A percentile compares a stretch with the other conserved stretches of the same genome.
phyloP scores from a whole-genome alignment of 2,329 filamentous ascomycete genomes.

The Berkeleyomyces basicola region DNA sequence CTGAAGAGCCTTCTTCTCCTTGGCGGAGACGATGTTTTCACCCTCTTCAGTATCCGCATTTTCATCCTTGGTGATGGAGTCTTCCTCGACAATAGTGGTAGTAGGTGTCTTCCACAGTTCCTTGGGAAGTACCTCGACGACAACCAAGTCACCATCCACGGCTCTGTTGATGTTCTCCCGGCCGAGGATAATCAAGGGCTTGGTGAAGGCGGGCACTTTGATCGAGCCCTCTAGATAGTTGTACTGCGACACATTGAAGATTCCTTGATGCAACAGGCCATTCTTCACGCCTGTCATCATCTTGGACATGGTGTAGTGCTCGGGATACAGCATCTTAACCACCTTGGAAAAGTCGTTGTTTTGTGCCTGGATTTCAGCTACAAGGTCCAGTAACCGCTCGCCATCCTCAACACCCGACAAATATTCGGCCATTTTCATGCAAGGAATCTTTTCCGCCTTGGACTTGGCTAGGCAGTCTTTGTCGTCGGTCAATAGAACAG shows the following conservation, averaged over 20 bases:
- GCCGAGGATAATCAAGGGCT: conserved; percentile 71
- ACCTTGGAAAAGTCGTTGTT: conserved; percentile 42
- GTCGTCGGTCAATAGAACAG: conserved; percentile 92
- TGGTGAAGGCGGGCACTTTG: conserved; percentile 77
- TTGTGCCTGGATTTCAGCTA: conserved; percentile 60
- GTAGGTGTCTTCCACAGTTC: conserved; percentile 96
- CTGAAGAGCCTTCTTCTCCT: conserved; percentile 71
- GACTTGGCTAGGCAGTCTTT: conserved; percentile 74
- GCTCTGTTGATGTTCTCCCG: conserved; percentile 92
- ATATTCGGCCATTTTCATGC: conserved; percentile 56
- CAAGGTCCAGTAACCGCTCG: conserved; percentile 80
- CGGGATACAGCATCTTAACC: conserved; percentile 62
- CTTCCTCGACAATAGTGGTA: conserved; percentile 90
- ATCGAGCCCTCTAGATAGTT: conserved; percentile 94
- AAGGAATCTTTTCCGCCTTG: conserved; percentile 54
- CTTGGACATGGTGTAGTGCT: conserved; percentile 76
- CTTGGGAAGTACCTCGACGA: conserved; percentile 81
- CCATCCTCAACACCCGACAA: conserved; percentile 71
- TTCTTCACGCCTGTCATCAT: conserved; percentile 88
- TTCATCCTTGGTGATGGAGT: conserved; percentile 79
- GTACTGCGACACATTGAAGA: conserved; percentile 92
- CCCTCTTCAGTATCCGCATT: conserved; percentile 68
- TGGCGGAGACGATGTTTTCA: conserved; percentile 48
- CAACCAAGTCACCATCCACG: conserved; percentile 80
- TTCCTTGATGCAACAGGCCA: conserved; percentile 79